Evolutionary conservation across 495 filamentous ascomycete species (phyloP).

Genomic region (Bacidia rubella): DNA sequence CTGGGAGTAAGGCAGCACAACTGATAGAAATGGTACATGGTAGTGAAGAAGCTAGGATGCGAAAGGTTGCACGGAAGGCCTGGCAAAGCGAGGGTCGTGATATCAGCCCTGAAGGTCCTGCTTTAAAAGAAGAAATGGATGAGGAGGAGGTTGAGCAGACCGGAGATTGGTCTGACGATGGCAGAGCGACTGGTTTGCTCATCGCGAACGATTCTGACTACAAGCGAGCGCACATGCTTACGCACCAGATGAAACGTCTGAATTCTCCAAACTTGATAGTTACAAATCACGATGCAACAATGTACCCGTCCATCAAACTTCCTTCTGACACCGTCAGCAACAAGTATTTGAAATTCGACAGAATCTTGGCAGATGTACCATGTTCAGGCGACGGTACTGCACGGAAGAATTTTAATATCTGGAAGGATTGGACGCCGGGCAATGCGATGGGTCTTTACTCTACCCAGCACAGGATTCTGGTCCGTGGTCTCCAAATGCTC

Average conservation of each 20-base stretch:
- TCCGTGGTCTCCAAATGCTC: constrained; percentile 89
- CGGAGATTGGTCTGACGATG: constrained; percentile 57
- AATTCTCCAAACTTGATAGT: constrained; percentile 95
- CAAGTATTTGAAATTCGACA: constrained; percentile 87
- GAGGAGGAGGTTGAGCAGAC: constrained; percentile 35
- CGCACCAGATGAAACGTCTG: constrained; percentile 92
- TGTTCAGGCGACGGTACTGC: constrained; percentile 91
- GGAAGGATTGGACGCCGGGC: constrained; percentile 83
- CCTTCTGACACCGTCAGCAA: constrained; percentile 39
- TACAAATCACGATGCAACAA: constrained; percentile 93
- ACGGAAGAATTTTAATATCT: constrained; percentile 81
- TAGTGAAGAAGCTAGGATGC: constrained; percentile 75
- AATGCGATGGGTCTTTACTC: constrained; percentile 74
- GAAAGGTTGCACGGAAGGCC: constrained; percentile 40
- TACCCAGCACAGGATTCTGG: constrained; percentile 77
- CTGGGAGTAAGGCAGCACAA: constrained; percentile 92
- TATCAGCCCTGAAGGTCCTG: constrained; percentile 31
- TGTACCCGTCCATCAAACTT: constrained; percentile 82
- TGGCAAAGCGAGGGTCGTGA: constrained; percentile 35
- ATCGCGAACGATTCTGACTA: constrained; percentile 95
- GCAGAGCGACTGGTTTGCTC: constrained; percentile 75
- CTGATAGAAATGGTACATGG: constrained; percentile 85
- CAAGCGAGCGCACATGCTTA: constrained; percentile 87
- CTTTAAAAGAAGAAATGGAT: constrained; percentile 26
- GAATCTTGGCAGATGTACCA: constrained; percentile 90